Base-by-base conservation (phyloP, 2,329 filamentous ascomycete species). In the Chaetothyriales sp. region DNA sequence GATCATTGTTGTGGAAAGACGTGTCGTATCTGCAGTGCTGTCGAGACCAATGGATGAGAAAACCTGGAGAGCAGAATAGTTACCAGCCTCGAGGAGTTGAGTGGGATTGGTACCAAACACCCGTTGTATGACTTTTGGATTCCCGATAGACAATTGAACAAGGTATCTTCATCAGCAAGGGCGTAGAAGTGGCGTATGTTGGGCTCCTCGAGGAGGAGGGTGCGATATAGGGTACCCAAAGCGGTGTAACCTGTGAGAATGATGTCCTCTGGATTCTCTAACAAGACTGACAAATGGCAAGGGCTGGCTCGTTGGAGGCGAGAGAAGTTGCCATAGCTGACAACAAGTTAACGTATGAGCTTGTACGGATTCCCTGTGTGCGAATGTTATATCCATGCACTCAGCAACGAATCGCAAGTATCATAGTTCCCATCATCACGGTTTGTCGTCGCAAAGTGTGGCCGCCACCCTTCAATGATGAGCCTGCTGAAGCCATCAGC, bases 191-290 rank as follows among this genome's bases (percentile, higher is more conserved):
- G 70, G 3, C 61, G 57, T 0, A 79, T 64, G 1, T 60, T 57
- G 22, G 22, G 18, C 18, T 25, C 28, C 18, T 62, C 58, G 1
- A 64, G 58, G 2, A 80, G 65, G 19, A 70, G 62, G 26, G 70
- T 61, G 1, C 79, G 68, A 1, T 81, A 66, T 56, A 82, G 79
- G 0, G 77, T 71, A 1, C 81, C 81, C 0, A 84, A 68, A 1
- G 79, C 81, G 0, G 81, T 84, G 0, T 75, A 74, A 1, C 81
- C 81, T 0, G 81, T 84, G 2, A 84, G 48, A 2, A 60, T 51
- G 26, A 59, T 51, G 45, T 47, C 19, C 26, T 2, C 2, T 18
- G 6, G 5, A 39, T 48, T 32, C 28, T 32, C 28, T 32, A 10
- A 9, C 28, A 10, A 32, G 8, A 5, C 28, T 32, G 28, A 2